Evolutionary conservation across 495 filamentous ascomycete genomes (phyloP), one percentile per base, ranked within the genome.

Genomic region (Neurospora tetraspora): DNA sequence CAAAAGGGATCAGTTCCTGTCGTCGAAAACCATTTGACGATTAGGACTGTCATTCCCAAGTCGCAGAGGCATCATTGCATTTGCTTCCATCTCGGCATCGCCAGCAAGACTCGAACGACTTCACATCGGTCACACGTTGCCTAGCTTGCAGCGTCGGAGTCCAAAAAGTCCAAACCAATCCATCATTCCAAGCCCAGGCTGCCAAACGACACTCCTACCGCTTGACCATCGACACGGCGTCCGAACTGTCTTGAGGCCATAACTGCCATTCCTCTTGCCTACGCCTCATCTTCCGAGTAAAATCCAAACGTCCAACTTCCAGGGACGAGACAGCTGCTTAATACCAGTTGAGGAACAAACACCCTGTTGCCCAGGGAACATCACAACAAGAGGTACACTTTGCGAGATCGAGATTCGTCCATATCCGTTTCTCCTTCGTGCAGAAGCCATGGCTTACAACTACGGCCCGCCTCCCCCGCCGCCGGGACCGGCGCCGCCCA

Each of bases 401-500:
- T 5, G 40, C 7, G 40, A 43, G 40, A n/a, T 18, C 40, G 14
- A 12, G 11, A 39, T 39, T 39, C 14, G 10, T 18, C 45, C 45
- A 53, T 53, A 53, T 53, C n/a, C 20, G 45, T 53, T 53, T 53
- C 45, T 53, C 45, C 9, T 47, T 5, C 20, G 45, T 53, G 45
- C 27, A 31, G 23, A 20, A 12, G 9, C 71, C 73, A 83, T 84
- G 81, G 81, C 84, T 71, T 88, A 87, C 78, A 82, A 81, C 27
- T 86, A 85, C 79, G 84, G 83, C n/a, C 86, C 86, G 39, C 86
- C 86, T 72, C 86, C 86, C 8, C 86, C 87, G 69, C 81, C 87
- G 45, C 87, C 87, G 45, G 82, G 84, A 37, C 79, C 82, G 5
- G 81, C 82, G 3, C 79, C 82, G 34, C 76, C 82, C 14, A 77